Percentiles rank a stretch among this genome's conserved stretches.
Evolutionary conservation across 345 rosid genomes (phyloP).

Genomic region (Eucalyptus pauciflora): DNA sequence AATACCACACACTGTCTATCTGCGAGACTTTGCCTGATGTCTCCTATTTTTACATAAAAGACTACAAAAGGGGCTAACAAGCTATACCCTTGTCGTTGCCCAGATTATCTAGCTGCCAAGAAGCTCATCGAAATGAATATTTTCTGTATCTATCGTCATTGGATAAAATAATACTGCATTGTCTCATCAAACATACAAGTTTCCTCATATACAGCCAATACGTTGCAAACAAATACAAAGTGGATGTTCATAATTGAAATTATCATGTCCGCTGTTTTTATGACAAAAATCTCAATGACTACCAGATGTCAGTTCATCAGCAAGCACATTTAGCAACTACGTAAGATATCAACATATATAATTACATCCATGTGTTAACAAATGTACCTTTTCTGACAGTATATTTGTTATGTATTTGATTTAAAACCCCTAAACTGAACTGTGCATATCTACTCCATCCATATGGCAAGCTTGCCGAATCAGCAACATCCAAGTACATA

Average conservation of each 20-base stretch:
- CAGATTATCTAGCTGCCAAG: background rate
- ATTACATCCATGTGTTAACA: background rate
- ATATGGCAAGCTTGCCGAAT: conserved; percentile 63
- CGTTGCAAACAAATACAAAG: background rate
- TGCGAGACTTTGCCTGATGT: background rate
- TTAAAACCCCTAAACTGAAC: conserved; percentile 77
- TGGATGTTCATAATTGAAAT: background rate
- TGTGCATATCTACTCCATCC: conserved; percentile 97
- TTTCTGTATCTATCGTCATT: background rate
- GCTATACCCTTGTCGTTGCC: background rate
- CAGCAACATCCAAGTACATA: conserved; percentile 95
- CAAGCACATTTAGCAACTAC: background rate
- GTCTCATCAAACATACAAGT: background rate
- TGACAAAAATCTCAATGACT: background rate
- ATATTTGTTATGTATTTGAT: conserved; percentile 65
- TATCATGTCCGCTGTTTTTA: background rate
- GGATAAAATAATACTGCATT: background rate
- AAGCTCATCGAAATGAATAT: background rate
- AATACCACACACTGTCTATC: background rate
- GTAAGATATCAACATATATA: background rate
- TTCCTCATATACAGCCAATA: background rate
- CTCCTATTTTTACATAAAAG: background rate
- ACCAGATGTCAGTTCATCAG: background rate
- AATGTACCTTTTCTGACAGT: conserved; percentile 76
- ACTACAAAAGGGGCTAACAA: background rate